Percentiles rank a stretch among this genome's conserved stretches.
These are phyloP conservation scores for Claviceps digitariae DNA, from an alignment of 2,329 filamentous ascomycete genomes.

Conservation along the genomic window DNA sequence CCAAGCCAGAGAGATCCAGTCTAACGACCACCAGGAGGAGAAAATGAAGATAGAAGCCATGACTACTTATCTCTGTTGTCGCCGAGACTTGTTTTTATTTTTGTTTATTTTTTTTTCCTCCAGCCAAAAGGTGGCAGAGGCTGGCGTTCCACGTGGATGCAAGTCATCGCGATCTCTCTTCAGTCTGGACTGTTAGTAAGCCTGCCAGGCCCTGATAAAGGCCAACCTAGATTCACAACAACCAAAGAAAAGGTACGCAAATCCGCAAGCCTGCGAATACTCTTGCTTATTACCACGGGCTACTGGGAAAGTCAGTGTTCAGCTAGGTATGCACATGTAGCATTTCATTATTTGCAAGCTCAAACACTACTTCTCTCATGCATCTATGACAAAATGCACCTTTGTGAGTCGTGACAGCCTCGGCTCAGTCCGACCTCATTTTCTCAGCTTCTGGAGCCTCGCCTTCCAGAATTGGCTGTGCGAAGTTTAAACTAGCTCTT, in stretches of 20 bases:
- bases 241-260: not conserved
- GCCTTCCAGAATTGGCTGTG: too few species aligned
- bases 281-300: not conserved
- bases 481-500: not conserved
- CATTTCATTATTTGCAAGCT: not conserved
- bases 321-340: not conserved
- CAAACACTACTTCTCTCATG: not conserved
- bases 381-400: not conserved
- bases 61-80: not conserved
- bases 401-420: not conserved
- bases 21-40: not conserved
- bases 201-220: not conserved
- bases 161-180: constrained; percentile 5
- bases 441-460: not conserved
- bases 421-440: not conserved
- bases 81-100: not conserved
- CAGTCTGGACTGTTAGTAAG: not conserved
- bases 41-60: not conserved
- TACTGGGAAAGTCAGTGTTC: not conserved
- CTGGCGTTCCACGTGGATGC: constrained; percentile 2
- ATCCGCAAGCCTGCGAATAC: not conserved
- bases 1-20: not conserved
- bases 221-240: not conserved
- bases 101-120: not conserved
- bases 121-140: not conserved